A percentile compares a stretch with the other conserved stretches of the same genome.
Conservation (phyloP, 2,329 filamentous ascomycete genomes). For the Colletotrichum noveboracense region DNA sequence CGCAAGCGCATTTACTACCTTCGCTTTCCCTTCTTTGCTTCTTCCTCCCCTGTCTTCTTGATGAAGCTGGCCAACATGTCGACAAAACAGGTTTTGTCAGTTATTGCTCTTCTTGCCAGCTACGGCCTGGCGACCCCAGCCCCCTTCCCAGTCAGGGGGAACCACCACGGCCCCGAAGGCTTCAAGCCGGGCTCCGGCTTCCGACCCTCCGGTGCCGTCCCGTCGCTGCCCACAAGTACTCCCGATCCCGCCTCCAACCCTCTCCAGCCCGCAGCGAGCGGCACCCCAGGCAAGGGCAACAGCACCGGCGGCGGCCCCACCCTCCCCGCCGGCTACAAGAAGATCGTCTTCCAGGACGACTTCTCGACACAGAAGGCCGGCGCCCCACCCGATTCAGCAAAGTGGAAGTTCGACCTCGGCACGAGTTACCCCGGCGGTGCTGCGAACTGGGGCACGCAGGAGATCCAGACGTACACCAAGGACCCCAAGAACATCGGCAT, state of each 20-base stretch:
- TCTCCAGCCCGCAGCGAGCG: background rate
- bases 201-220: background rate
- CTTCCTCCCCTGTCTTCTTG: background rate
- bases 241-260: background rate
- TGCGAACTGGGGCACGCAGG: conserved; percentile 52
- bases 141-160: background rate
- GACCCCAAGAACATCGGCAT: conserved; percentile 44
- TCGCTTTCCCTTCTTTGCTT: background rate
- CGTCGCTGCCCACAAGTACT: background rate
- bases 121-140: conserved; percentile 5
- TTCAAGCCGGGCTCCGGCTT: background rate
- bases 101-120: conserved; percentile 14
- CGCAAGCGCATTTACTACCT: background rate
- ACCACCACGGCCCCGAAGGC: background rate
- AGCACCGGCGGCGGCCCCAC: background rate
- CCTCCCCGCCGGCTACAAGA: conserved; percentile 24
- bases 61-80: conserved; percentile 1
- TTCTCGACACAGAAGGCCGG: conserved; percentile 30
- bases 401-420: conserved; percentile 50
- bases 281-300: background rate
- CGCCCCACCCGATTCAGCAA: conserved; percentile 38
- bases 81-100: conserved; percentile 10
- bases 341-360: conserved; percentile 33
- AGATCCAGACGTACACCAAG: conserved; percentile 51
- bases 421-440: conserved; percentile 52